Evolutionary conservation across 331 rosid species (phyloP).

Genomic region (Cucumis variabilis): DNA sequence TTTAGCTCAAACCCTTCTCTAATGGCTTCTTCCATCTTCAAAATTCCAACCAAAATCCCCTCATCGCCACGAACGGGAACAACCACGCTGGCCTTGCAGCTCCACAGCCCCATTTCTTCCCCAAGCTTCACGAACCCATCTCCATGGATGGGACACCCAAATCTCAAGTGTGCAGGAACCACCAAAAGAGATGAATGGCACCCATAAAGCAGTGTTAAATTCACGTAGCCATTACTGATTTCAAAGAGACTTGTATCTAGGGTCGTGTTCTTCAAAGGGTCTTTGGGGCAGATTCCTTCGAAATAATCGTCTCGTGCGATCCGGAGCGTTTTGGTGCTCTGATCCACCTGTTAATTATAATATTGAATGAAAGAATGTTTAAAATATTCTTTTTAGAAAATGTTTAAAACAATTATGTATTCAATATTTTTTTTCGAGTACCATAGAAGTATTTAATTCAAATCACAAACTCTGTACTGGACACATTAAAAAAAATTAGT

Average conservation of each 20-base stretch:
- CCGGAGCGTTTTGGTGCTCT: constrained; percentile 22
- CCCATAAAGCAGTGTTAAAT: constrained; percentile 38
- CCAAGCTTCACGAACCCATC: constrained; percentile 15
- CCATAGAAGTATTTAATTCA: too few species aligned
- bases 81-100: not conserved
- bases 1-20: constrained; percentile 29
- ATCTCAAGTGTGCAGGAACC: not conserved
- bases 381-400: too few species aligned
- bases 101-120: not conserved
- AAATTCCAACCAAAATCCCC: not conserved
- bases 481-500: too few species aligned
- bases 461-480: too few species aligned
- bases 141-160: constrained; percentile 10
- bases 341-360: constrained; percentile 11
- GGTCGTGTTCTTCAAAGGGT: constrained; percentile 34
- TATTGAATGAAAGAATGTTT: not conserved
- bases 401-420: too few species aligned
- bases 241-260: constrained; percentile 45
- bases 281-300: constrained; percentile 44
- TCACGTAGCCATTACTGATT: not conserved
- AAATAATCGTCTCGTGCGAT: constrained; percentile 53
- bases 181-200: not conserved
- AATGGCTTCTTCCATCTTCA: constrained; percentile 28
- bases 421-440: too few species aligned
- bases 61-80: constrained; percentile 11